Percentiles rank a stretch among this genome's conserved stretches.
Evolutionary conservation across 352 stramenopile species (phyloP).

Genomic region (Globisporangium canariense): DNA sequence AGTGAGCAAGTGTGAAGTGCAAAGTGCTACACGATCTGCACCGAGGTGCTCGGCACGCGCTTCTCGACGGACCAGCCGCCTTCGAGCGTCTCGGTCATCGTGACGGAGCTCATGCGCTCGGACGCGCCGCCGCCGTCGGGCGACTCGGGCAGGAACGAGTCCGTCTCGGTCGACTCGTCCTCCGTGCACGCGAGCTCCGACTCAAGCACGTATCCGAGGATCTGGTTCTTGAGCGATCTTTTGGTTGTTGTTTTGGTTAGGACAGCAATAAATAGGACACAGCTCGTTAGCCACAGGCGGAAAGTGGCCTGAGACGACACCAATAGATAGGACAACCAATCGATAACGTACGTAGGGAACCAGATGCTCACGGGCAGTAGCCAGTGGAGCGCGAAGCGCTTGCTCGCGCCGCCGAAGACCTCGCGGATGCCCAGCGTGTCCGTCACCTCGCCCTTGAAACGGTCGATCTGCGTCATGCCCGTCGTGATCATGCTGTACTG

Average conservation of each 20-base stretch:
- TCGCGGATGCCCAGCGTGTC: slow-evolving; percentile 76
- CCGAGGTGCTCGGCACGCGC: slow-evolving; percentile 50
- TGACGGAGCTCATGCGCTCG: slow-evolving; percentile 20
- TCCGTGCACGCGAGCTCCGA: slow-evolving; percentile 62
- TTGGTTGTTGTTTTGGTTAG: not conserved
- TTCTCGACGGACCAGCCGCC: slow-evolving; percentile 86
- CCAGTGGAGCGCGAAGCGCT: slow-evolving; percentile 69
- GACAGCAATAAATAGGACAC: slow-evolving; percentile 5
- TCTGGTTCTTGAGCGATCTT: slow-evolving; percentile 79
- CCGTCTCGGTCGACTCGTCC: slow-evolving; percentile 70
- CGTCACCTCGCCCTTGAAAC: slow-evolving; percentile 89
- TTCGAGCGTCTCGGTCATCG: slow-evolving; percentile 73
- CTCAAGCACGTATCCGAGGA: slow-evolving; percentile 82
- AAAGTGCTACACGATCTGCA: slow-evolving; percentile 43
- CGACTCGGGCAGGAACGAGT: slow-evolving; percentile 54
- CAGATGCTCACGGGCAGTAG: slow-evolving; percentile 84
- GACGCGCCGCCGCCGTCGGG: slow-evolving; percentile 23
- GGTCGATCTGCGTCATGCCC: slow-evolving; percentile 97
- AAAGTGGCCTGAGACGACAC: not conserved
- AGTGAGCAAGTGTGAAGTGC: no score
- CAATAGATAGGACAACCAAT: not conserved
- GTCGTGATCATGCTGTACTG: slow-evolving; percentile 96
- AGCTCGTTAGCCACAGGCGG: not conserved
- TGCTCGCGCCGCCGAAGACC: slow-evolving; percentile 69
- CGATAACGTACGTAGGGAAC: slow-evolving; percentile 66